Evolutionary conservation across 805 yeast genomes (phyloP), one percentile per base, ranked within the genome.

Genomic region (Lipomyces sp.): DNA sequence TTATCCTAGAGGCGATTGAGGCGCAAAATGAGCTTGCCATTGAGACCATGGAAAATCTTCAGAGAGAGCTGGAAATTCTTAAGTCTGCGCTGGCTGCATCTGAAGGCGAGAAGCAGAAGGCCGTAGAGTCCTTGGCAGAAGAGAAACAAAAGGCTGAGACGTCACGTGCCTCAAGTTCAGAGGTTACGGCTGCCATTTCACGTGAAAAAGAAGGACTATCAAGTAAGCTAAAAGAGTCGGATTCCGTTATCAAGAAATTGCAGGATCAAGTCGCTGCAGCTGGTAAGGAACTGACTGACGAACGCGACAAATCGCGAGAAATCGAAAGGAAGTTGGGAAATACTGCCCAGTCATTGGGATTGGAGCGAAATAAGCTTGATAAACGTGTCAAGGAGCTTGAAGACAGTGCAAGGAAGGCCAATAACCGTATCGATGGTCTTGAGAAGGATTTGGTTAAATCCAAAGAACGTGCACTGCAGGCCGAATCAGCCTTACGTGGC

Each of bases 381-480:
- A 58, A 63, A 24, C 64, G 59, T 13, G 73, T 73, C 32, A 63
- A 62, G 0, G 77, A 79, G 1, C 69, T 85, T 13, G 83, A 82
- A 66, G 66, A 73, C 2, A 76, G 79, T 7, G 74, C 82, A 59
- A 74, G 75, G 2, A 73, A 73, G 15, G 71, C 62, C 34, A 51
- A 30, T 18, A 62, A 29, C 45, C 53, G 82, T 6, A 75, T 77
- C 18, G 75, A 74, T 0, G 75, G 75, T 10, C 67, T 82, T 34
- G 79, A 73, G 73, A 83, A 78, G 68, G 72, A 64, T 59, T 79
- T 32, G 69, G 73, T 35, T 53, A 64, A 48, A 50, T 60, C 63
- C 15, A 66, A 62, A 35, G 63, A 64, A 48, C 65, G 65, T 7
- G 56, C 62, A n/a, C 50, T 59, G 32, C 60, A 64, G 42, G 56